phyloP scores from a whole-genome alignment of 139 green algal genomes.

The Chlamydomonas sp. region DNA sequence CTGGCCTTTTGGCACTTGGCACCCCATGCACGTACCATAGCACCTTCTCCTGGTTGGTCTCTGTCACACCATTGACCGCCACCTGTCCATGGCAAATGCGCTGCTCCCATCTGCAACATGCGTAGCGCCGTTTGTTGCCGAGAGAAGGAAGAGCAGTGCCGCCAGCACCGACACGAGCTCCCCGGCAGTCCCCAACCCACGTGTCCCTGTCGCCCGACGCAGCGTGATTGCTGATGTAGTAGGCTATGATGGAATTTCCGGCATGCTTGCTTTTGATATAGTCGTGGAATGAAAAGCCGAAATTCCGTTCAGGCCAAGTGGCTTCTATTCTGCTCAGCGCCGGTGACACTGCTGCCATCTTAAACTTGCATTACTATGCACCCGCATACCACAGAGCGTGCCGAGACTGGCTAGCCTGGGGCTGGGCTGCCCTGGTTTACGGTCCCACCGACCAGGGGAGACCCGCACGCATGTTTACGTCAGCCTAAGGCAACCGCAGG shows the following conservation, averaged over 20 bases:
- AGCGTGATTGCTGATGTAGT: background rate
- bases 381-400: too few species aligned
- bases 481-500: too few species aligned
- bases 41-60: background rate
- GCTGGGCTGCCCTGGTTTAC: too few species aligned
- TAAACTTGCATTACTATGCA: too few species aligned
- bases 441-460: too few species aligned
- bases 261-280: slow-evolving; percentile 11
- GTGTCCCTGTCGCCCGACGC: background rate
- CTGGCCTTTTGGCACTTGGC: background rate
- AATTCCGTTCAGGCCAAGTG: background rate
- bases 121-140: background rate
- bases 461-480: too few species aligned
- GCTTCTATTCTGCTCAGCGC: too few species aligned
- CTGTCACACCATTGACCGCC: background rate
- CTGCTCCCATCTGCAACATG: background rate
- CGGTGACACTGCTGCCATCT: too few species aligned
- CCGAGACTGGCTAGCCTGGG: too few species aligned
- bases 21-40: background rate
- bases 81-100: background rate
- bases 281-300: background rate
- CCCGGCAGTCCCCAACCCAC: background rate
- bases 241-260: background rate
- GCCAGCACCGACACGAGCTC: background rate
- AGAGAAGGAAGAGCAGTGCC: background rate